Percentiles rank a stretch among this genome's conserved stretches.
Conservation (phyloP, 1,284 basidiomycete genomes). For the Rhodotorula glutinis region DNA sequence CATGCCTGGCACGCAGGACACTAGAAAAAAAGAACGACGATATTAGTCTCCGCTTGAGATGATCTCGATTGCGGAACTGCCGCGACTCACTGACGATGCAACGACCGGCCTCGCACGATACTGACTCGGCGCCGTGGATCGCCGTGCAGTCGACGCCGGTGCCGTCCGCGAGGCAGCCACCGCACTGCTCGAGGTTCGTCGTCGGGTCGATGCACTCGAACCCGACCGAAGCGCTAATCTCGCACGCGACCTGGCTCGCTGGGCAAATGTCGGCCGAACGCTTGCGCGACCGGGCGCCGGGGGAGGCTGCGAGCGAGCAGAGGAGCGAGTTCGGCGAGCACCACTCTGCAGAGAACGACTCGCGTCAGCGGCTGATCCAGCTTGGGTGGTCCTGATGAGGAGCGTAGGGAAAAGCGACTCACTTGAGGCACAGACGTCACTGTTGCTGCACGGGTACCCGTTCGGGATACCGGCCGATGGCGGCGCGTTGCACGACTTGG, state of each 20-base stretch:
- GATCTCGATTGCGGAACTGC: no score
- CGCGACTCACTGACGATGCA: constrained; percentile 39
- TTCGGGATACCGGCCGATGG: constrained; percentile 25
- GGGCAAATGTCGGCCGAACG: constrained; percentile 27
- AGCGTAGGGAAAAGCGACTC: no score
- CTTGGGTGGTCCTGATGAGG: no score
- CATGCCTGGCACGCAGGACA: constrained; percentile 31
- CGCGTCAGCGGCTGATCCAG: background rate
- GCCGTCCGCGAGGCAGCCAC: constrained; percentile 64
- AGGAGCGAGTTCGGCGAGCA: constrained; percentile 4
- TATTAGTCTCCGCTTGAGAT: background rate
- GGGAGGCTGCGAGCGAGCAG: constrained; percentile 19
- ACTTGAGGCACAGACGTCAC: constrained; percentile 33
- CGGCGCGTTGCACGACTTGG: constrained; percentile 22
- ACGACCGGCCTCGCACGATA: constrained; percentile 56
- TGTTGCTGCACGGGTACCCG: constrained; percentile 30
- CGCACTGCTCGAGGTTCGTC: constrained; percentile 56
- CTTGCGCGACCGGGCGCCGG: constrained; percentile 14
- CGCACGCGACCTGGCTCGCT: constrained; percentile 21
- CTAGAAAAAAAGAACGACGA: background rate
- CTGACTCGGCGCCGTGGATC: constrained; percentile 64
- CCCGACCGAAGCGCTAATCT: constrained; percentile 15
- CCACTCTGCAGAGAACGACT: background rate
- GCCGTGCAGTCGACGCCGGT: constrained; percentile 67
- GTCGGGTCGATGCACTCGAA: constrained; percentile 49